These are phyloP conservation scores for Staphylotrichum tortipilum DNA, from an alignment of 495 filamentous ascomycete genomes.

Conservation along the genomic window DNA sequence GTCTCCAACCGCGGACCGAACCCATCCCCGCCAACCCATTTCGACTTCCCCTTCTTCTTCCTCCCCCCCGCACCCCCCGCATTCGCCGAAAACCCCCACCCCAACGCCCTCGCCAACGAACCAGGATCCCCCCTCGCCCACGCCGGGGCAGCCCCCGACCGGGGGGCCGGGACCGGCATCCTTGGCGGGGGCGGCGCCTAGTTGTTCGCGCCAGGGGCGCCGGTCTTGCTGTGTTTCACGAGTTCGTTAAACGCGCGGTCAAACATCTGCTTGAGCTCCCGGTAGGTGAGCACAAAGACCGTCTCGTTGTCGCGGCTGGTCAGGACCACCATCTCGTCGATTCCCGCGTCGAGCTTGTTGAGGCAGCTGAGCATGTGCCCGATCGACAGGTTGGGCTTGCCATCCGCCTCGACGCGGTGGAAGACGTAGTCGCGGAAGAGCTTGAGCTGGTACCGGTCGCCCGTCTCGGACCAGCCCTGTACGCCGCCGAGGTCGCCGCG, in stretches of 20 bases:
- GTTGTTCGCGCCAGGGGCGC: constrained; percentile 19
- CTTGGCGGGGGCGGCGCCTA: not conserved
- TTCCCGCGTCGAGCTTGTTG: constrained; percentile 86
- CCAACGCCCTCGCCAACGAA: not conserved
- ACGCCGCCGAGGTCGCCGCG: constrained; percentile 74
- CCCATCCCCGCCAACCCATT: no score
- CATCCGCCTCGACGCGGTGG: constrained; percentile 80
- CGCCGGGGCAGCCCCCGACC: not conserved
- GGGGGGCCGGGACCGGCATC: not conserved
- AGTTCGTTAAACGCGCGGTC: constrained; percentile 75
- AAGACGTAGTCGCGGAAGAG: constrained; percentile 96
- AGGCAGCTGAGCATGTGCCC: constrained; percentile 75
- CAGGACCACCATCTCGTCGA: constrained; percentile 75
- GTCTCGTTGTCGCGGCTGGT: constrained; percentile 85
- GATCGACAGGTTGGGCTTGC: constrained; percentile 70
- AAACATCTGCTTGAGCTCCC: constrained; percentile 73
- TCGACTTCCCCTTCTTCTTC: no score
- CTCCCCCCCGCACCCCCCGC: no score
- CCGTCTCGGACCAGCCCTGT: constrained; percentile 75
- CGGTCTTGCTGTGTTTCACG: constrained; percentile 43
- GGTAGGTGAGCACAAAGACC: constrained; percentile 75
- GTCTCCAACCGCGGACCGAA: no score
- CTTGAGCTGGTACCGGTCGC: constrained; percentile 83
- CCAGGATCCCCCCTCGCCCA: not conserved
- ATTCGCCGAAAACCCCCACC: no score